Percentiles rank a stretch among this genome's conserved stretches.
phyloP scores from a whole-genome alignment of 23 red algal genomes.

The Chondrus crispus region DNA sequence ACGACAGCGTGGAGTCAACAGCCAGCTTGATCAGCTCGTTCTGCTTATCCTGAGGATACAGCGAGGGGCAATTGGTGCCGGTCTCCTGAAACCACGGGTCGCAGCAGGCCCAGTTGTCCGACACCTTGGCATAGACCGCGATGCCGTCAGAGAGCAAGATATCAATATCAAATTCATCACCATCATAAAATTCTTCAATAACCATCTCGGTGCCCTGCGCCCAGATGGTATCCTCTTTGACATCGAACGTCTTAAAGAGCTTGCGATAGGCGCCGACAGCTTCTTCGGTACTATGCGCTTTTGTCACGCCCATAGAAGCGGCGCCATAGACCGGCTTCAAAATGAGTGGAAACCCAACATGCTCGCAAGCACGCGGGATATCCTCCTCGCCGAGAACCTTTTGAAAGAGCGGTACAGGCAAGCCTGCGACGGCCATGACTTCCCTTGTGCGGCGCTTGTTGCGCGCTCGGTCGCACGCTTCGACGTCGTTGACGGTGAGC shows the following conservation, averaged over 20 bases:
- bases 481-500: constrained; percentile 41
- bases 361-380: constrained; percentile 50
- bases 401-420: constrained; percentile 71
- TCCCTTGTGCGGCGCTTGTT: constrained; percentile 85
- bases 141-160: constrained; percentile 75
- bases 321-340: constrained; percentile 87
- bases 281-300: constrained; percentile 30
- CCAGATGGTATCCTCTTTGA: constrained; percentile 72
- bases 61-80: constrained; percentile 90
- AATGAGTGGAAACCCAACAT: constrained; percentile 95
- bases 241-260: constrained; percentile 45
- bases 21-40: constrained; percentile 71
- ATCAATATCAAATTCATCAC: constrained; percentile 98
- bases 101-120: constrained; percentile 95
- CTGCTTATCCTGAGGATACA: constrained; percentile 74
- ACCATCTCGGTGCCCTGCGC: constrained; percentile 89
- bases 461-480: constrained; percentile 79
- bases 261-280: constrained; percentile 37
- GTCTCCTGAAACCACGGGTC: constrained; percentile 98
- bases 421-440: constrained; percentile 68
- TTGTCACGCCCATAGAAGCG: constrained; percentile 84
- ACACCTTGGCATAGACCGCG: constrained; percentile 79
- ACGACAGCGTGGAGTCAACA: constrained; percentile 56
- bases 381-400: constrained; percentile 43
- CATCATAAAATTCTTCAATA: constrained; percentile 94